A percentile compares a stretch with the other conserved stretches of the same genome.
Conservation (phyloP, 192 early-diverging fungal genomes). For the Gonapodya prolifera region DNA sequence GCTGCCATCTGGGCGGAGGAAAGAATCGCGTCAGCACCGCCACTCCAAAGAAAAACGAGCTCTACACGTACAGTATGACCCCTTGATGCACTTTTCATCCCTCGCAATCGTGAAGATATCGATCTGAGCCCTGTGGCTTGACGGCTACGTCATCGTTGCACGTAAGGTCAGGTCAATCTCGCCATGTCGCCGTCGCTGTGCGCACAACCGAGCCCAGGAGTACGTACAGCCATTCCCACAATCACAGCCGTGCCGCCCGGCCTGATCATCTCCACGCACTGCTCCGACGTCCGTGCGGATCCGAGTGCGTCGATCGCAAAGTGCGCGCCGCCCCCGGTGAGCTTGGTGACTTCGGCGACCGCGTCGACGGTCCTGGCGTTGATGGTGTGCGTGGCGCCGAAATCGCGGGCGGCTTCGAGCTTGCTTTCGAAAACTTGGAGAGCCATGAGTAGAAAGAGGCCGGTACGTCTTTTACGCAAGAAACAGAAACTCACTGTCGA, state of each 20-base stretch:
- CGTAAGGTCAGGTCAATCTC: too few species aligned
- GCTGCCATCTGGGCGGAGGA: neutral
- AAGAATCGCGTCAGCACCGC: neutral
- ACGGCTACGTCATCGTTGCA: too few species aligned
- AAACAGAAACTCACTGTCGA: constrained; percentile 80
- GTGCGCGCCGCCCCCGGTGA: constrained; percentile 1
- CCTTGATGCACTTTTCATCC: neutral
- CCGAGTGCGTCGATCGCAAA: neutral
- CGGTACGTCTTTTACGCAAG: constrained; percentile 47
- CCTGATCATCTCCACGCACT: neutral
- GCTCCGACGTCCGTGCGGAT: neutral
- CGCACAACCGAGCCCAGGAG: too few species aligned
- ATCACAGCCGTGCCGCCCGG: neutral
- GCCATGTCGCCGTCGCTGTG: too few species aligned
- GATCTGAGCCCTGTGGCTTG: neutral
- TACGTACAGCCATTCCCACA: neutral
- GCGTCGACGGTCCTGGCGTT: constrained; percentile 38
- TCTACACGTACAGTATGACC: neutral
- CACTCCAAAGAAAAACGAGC: neutral
- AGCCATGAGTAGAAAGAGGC: neutral
- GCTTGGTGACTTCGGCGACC: neutral
- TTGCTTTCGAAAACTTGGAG: too few species aligned
- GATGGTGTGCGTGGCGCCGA: constrained; percentile 79
- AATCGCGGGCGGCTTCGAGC: constrained; percentile 32
- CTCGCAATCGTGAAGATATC: neutral